phyloP scores from a whole-genome alignment of 352 stramenopile genomes.

The Thalassiosira mediterranea region DNA sequence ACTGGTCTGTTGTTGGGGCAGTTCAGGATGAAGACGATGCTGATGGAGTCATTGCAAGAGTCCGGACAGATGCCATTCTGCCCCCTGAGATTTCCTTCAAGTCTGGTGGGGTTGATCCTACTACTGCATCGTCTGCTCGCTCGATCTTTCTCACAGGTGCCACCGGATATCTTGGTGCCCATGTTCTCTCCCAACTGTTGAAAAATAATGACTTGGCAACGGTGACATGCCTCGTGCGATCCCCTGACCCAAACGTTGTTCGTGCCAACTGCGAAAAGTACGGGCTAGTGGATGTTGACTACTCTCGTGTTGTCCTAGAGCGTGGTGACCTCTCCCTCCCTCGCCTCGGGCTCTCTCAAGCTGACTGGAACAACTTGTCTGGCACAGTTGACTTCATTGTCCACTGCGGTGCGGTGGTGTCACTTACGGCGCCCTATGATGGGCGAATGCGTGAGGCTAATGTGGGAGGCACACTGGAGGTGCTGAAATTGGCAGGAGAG shows the following conservation, averaged over 20 bases:
- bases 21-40: conserved; percentile 4
- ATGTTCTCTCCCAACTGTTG: conserved; percentile 88
- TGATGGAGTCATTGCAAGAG: conserved; percentile 22
- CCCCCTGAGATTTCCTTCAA: conserved; percentile 34
- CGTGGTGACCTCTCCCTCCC: conserved; percentile 86
- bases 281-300: conserved; percentile 70
- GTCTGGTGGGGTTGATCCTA: conserved; percentile 14
- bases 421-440: conserved; percentile 90
- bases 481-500: conserved; percentile 86
- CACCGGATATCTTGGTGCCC: conserved; percentile 90
- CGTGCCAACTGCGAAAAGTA: conserved; percentile 78
- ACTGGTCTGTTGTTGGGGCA: conserved; percentile 22
- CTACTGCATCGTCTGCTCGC: conserved; percentile 62
- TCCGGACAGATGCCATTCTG: conserved; percentile 28
- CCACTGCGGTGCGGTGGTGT: conserved; percentile 91
- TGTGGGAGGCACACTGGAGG: conserved; percentile 89
- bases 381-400: conserved; percentile 90
- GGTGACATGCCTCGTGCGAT: conserved; percentile 88
- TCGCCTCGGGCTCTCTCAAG: conserved; percentile 86
- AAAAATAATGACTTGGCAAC: conserved; percentile 79
- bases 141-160: conserved; percentile 89
- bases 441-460: conserved; percentile 87
- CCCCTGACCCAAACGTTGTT: conserved; percentile 78
- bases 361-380: conserved; percentile 88
- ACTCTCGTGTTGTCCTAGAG: conserved; percentile 81